phyloP scores from a whole-genome alignment of 2,329 filamentous ascomycete genomes.

The Fusarium redolens region DNA sequence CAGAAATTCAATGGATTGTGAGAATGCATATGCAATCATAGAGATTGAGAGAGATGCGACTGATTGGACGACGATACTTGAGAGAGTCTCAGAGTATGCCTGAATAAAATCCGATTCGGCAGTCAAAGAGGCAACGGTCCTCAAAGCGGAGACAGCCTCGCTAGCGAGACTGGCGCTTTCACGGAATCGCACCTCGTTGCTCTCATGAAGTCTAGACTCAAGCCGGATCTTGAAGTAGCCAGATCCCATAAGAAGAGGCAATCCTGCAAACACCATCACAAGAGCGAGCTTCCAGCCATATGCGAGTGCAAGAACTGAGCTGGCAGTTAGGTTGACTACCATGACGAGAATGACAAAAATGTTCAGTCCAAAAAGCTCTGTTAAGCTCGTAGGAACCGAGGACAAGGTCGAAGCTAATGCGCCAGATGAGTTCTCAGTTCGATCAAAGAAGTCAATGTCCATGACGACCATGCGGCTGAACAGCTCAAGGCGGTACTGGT shows the following conservation, averaged over 20 bases:
- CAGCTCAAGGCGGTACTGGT: conserved; percentile 45
- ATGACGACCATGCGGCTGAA: conserved; percentile 47
- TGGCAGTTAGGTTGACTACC: conserved; percentile 54
- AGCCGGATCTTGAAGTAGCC: conserved; percentile 59
- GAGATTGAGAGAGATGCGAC: conserved; percentile 10
- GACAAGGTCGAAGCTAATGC: conserved; percentile 49
- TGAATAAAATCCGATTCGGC: conserved; percentile 50
- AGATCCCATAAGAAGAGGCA: conserved; percentile 54
- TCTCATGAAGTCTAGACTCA: conserved; percentile 53
- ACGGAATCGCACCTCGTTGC: conserved; percentile 51
- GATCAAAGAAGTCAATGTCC: conserved; percentile 58
- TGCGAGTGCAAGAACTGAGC: conserved; percentile 53
- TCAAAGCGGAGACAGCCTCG: conserved; percentile 59
- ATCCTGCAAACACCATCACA: conserved; percentile 54
- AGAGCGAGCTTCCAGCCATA: conserved; percentile 59
- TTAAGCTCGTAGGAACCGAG: conserved; percentile 53
- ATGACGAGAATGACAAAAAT: conserved; percentile 55
- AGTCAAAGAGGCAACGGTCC: conserved; percentile 56
- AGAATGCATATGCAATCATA: conserved; percentile 29
- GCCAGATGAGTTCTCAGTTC: conserved; percentile 48
- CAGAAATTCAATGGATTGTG: conserved; percentile 47
- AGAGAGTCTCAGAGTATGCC: conserved; percentile 50
- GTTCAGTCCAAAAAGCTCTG: conserved; percentile 59
- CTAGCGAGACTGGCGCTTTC: conserved; percentile 57
- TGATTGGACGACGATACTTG: conserved; percentile 37